A percentile compares a stretch with the other conserved stretches of the same genome.
These are phyloP conservation scores for Kluyveromyces siamensis DNA, from an alignment of 805 yeast genomes.

Conservation along the genomic window DNA sequence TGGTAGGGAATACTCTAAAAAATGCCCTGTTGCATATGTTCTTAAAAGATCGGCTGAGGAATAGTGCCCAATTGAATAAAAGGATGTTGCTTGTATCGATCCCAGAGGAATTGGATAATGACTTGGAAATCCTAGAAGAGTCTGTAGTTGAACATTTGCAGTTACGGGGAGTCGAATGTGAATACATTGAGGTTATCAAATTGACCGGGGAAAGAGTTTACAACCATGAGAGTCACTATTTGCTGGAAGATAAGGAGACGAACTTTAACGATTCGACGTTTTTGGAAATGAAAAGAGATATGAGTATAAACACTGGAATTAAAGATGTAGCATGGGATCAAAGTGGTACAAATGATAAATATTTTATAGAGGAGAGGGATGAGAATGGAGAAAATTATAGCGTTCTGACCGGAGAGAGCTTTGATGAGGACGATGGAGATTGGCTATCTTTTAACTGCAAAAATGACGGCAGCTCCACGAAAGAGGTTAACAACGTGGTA, in stretches of 20 bases:
- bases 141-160: conserved; percentile 26
- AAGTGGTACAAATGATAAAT: no score
- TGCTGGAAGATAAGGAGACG: conserved; percentile 22
- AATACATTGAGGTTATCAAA: conserved; percentile 22
- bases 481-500: no score
- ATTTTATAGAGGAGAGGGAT: neutral
- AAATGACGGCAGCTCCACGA: no score
- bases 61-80: conserved; percentile 7
- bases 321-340: neutral
- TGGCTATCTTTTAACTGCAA: no score
- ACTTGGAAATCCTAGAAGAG: conserved; percentile 21
- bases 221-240: conserved; percentile 27
- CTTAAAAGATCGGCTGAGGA: conserved; percentile 15
- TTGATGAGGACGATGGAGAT: neutral
- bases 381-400: conserved; percentile 3
- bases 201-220: conserved; percentile 21
- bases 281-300: conserved; percentile 11
- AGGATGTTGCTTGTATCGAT: conserved; percentile 26
- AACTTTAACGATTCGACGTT: conserved; percentile 23
- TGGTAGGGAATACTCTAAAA: conserved; percentile 21
- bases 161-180: conserved; percentile 16
- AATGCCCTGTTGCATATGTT: conserved; percentile 23
- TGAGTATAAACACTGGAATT: neutral
- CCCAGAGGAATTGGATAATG: conserved; percentile 25
- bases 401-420: conserved; percentile 6